A percentile compares a stretch with the other conserved stretches of the same genome.
phyloP scores from a whole-genome alignment of 208 protist genomes.

The Borovskyia barvae region DNA sequence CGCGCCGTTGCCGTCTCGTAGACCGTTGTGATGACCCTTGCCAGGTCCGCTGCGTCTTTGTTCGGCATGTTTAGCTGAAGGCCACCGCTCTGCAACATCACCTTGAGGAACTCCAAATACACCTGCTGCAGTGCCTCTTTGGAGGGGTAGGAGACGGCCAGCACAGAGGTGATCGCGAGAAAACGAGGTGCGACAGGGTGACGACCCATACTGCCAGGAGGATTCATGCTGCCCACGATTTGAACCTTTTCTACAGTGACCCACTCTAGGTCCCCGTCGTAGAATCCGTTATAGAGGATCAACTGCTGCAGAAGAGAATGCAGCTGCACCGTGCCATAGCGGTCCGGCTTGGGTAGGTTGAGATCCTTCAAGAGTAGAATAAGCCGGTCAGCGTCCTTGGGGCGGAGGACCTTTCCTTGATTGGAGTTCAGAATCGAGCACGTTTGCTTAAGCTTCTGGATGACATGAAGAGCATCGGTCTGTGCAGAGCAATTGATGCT shows the following conservation, averaged over 20 bases:
- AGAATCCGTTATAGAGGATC: constrained; percentile 96
- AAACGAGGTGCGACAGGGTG: constrained; percentile 94
- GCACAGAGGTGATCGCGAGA: constrained; percentile 94
- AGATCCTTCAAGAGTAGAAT: constrained; percentile 97
- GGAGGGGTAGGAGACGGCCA: constrained; percentile 93
- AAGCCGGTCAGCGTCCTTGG: constrained; percentile 94
- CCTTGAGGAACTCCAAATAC: constrained; percentile 93
- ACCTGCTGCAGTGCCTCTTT: constrained; percentile 92
- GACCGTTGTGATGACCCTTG: constrained; percentile 92
- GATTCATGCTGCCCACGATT: constrained; percentile 97
- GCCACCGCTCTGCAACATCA: constrained; percentile 81
- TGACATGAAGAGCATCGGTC: constrained; percentile 93
- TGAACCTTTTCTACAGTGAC: constrained; percentile 94
- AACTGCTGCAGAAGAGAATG: constrained; percentile 98
- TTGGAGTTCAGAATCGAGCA: constrained; percentile 92
- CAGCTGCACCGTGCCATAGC: constrained; percentile 97
- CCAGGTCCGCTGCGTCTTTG: constrained; percentile 85
- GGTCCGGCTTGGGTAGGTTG: constrained; percentile 97
- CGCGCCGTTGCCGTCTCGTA: constrained; percentile 89
- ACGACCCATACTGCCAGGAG: constrained; percentile 93
- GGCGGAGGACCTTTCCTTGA: constrained; percentile 93
- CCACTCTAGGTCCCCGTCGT: constrained; percentile 96
- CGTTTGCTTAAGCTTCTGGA: constrained; percentile 95
- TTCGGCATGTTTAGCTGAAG: constrained; percentile 73
- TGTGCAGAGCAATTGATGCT: constrained; percentile 96